Evolutionary conservation across 2,329 filamentous ascomycete species (phyloP).

Genomic region (Ophiostoma tasmaniense): DNA sequence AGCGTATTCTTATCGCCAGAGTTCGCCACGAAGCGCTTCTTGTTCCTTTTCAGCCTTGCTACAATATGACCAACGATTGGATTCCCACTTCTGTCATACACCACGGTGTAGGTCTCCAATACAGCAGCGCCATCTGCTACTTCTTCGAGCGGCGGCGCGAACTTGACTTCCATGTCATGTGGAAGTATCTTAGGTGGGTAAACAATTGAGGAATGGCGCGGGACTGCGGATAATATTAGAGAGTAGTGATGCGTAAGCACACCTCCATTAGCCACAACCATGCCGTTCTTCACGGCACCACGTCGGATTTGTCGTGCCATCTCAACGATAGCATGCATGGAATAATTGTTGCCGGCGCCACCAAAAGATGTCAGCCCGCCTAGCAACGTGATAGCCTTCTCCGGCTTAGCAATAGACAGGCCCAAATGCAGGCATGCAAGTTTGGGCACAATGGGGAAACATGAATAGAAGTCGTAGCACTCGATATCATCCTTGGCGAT

Average conservation of each 20-base stretch:
- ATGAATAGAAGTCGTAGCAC: conserved; percentile 16
- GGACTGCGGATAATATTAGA: conserved; percentile 2
- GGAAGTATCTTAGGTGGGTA: conserved; percentile 15
- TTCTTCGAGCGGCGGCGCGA: not conserved
- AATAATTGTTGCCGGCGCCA: conserved; percentile 19
- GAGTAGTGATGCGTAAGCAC: conserved; percentile 16
- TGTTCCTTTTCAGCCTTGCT: not conserved
- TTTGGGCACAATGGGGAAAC: conserved; percentile 18
- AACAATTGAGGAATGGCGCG: not conserved
- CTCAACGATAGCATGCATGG: conserved; percentile 16
- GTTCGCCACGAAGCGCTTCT: conserved; percentile 12
- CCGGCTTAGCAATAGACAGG: not conserved
- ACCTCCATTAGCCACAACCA: conserved; percentile 17
- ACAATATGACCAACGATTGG: conserved; percentile 9
- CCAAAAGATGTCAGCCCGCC: conserved; percentile 18
- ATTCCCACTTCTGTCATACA: conserved; percentile 4
- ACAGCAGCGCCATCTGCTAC: conserved; percentile 7
- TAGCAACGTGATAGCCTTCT: conserved; percentile 14
- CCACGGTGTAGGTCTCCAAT: conserved; percentile 14
- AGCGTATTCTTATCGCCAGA: conserved; percentile 12
- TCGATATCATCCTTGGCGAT: conserved; percentile 9
- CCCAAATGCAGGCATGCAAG: conserved; percentile 16
- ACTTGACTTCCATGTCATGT: not conserved
- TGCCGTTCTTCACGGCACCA: conserved; percentile 4
- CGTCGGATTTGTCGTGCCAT: conserved; percentile 13